Conservation (phyloP, 495 filamentous ascomycete genomes). For the Aspergillus panamensis region DNA sequence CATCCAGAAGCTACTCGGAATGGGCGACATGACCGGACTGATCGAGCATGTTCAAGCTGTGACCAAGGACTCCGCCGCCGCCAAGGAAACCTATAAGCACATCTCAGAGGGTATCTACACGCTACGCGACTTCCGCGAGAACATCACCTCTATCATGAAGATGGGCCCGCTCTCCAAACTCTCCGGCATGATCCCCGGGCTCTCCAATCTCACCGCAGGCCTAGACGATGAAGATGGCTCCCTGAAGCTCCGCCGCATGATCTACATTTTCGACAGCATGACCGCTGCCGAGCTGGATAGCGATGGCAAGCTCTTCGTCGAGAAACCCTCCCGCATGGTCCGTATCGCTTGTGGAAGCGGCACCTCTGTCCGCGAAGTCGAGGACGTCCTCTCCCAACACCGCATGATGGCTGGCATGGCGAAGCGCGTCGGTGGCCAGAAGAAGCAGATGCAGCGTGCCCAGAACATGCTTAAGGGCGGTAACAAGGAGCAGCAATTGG, state of each 20-base stretch:
- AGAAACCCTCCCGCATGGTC: slow-evolving; percentile 92
- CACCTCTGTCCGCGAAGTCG: slow-evolving; percentile 89
- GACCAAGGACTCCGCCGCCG: slow-evolving; percentile 71
- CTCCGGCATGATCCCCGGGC: slow-evolving; percentile 97
- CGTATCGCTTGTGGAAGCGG: slow-evolving; percentile 85
- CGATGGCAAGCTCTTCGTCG: slow-evolving; percentile 90
- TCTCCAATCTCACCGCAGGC: slow-evolving; percentile 85
- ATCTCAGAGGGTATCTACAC: slow-evolving; percentile 96
- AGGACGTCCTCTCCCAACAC: slow-evolving; percentile 96
- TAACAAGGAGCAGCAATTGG: slow-evolving; percentile 90
- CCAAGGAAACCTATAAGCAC: slow-evolving; percentile 99
- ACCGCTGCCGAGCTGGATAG: slow-evolving; percentile 90
- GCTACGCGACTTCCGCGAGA: slow-evolving; percentile 88
- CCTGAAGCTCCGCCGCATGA: slow-evolving; percentile 92
- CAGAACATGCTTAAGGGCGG: slow-evolving; percentile 85
- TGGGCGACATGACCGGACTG: slow-evolving; percentile 94
- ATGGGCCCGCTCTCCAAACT: slow-evolving; percentile 98
- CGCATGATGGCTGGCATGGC: slow-evolving; percentile 99
- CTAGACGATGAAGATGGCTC: slow-evolving; percentile 96
- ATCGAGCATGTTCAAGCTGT: slow-evolving; percentile 97
- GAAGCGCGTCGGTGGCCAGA: slow-evolving; percentile 94
- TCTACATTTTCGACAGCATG: slow-evolving; percentile 98
- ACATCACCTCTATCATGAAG: slow-evolving; percentile 98
- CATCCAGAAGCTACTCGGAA: slow-evolving; percentile 85
- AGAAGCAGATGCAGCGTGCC: slow-evolving; percentile 93